A percentile compares a stretch with the other conserved stretches of the same genome.
These are phyloP conservation scores for Cladosporium halotolerans DNA, from an alignment of 2,329 filamentous ascomycete species.

Conservation along the genomic window DNA sequence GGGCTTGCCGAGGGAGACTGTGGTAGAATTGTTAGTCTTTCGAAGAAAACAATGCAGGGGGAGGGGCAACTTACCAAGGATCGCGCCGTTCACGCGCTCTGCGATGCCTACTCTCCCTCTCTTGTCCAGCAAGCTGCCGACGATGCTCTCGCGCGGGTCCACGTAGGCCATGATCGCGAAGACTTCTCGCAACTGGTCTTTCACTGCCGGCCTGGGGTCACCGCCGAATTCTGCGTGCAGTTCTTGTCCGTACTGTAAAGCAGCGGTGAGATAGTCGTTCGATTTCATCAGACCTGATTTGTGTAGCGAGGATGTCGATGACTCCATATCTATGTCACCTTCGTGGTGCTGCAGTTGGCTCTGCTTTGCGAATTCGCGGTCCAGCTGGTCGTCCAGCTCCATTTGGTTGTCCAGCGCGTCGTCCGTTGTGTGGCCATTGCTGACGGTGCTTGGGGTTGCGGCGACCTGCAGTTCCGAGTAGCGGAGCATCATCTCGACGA, in stretches of 20 bases:
- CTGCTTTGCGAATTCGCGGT: slow-evolving; percentile 23
- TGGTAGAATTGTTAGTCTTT: no score
- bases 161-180: slow-evolving; percentile 83
- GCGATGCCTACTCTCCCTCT: slow-evolving; percentile 71
- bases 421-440: slow-evolving; percentile 32
- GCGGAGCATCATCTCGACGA: slow-evolving; percentile 85
- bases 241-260: slow-evolving; percentile 71
- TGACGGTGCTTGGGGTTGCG: slow-evolving; percentile 15
- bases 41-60: neutral
- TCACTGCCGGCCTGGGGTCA: slow-evolving; percentile 61
- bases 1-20: slow-evolving; percentile 85
- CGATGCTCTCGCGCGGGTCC: slow-evolving; percentile 71
- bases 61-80: slow-evolving; percentile 61
- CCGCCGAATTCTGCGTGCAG: slow-evolving; percentile 70
- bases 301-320: slow-evolving; percentile 25
- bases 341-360: neutral
- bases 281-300: slow-evolving; percentile 22
- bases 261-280: slow-evolving; percentile 57
- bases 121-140: slow-evolving; percentile 71
- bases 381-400: slow-evolving; percentile 52
- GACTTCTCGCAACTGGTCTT: slow-evolving; percentile 71
- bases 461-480: slow-evolving; percentile 58
- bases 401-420: slow-evolving; percentile 41
- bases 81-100: slow-evolving; percentile 89
- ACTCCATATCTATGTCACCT: slow-evolving; percentile 26